Evolutionary conservation across 139 green algal species (phyloP), one percentile per base, ranked within the genome.

Genomic region (Chlamydomonas eustigma): DNA sequence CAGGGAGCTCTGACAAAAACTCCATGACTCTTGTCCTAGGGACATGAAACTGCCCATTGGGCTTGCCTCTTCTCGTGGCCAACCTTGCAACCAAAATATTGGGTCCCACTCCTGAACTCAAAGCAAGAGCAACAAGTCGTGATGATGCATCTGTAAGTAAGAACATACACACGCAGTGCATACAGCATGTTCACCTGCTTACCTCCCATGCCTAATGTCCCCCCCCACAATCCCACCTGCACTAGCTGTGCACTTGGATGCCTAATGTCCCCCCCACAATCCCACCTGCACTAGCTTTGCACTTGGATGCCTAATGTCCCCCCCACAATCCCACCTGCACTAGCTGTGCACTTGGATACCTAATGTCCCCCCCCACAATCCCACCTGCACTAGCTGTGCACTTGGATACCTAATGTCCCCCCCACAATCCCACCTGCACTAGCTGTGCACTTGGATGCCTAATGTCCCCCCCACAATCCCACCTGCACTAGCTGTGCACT

Each of bases 11-110:
- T 4, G 74, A 78, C 39, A 95, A 39, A 37, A 89, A 86, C 36
- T 89, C 81, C 33, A 82, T 67, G 6, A 78, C 80, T 3, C 28
- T 4, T 39, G 65, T 12, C 28, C 32, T 5, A 6, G 18, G 8
- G 5, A 72, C 33, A 12, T 12, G 28, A 31, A 37, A 12, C 65
- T 72, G 65, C 18, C 93, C 93, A 63, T 98, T 87, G 24, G 94
- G 94, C 81, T 98, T 98, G 63, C 87, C 93, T 0, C 69, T 65
- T 28, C 80, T 81, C 3, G 93, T 98, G 33, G 94, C 94, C 67
- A 97, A 75, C 1, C 87, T 77, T 2, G 94, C 93, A 3, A 96
- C 32, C 50, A 98, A 86, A 75, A 91, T 85, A 78, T 93, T 95
- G 51, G 84, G 84, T 0, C 83, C 89, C 25, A 95, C 89, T 52